Base-by-base conservation (phyloP, 495 filamentous ascomycete species). In the Rhizodiscina lignyota region DNA sequence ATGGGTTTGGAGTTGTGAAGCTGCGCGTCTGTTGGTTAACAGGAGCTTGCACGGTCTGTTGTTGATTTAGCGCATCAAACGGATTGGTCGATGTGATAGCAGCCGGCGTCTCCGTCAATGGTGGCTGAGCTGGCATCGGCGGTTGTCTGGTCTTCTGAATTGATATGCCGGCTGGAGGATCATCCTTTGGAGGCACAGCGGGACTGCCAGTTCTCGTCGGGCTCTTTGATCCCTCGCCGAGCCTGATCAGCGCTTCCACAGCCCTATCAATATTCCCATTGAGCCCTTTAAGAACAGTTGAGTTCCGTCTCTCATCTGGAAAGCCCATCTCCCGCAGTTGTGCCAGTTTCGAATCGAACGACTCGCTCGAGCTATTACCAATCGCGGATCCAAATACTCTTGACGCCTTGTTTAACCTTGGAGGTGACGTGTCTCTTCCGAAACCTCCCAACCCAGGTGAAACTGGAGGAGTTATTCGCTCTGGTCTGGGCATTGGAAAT, bases 321-420 rank as follows among this genome's bases (percentile, higher is more conserved):
- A 97, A 97, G 1, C 89, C 89, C 89, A 96, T 94, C 36, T 93
- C 83, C 32, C 72, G 68, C 35, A 97, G 60, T 12, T 69, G 74
- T 5, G 68, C 67, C 49, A 97, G 58, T 54, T 94, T 93, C 4
- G 62, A 47, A 28, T 77, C 74, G 22, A 75, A 61, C 21, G 64
- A 63, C 21, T 73, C 72, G 26, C 63, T 66, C 21, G 67, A 62
- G 28, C 66, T 66, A 30, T 56, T 67, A 18, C 83, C 64, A 35
- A 35, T 17, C 10, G 65, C 74, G 6, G 71, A 72, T 12, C 80
- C 81, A 48, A 83, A 77, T 11, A 75, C 66, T 32, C 68, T 64
- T 0, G 75, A 73, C 2, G 67, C 58, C 45, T 75, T 80, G 49
- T 67, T 68, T 20, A 54, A 51, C 34, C 50, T 44, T n/a, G 45